Conservation (phyloP, 345 rosid species). For the Pistacia vera region DNA sequence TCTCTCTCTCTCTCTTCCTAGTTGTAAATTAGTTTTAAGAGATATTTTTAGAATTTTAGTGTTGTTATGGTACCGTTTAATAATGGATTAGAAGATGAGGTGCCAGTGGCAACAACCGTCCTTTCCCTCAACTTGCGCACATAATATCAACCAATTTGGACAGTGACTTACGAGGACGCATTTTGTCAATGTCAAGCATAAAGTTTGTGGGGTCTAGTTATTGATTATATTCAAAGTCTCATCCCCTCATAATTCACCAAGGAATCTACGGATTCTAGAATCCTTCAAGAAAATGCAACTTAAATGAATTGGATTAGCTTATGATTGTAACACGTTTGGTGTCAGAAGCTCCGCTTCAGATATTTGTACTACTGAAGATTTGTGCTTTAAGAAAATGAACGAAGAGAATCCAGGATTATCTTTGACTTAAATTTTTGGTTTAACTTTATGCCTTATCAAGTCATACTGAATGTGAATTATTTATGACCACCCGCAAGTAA, state of each 20-base stretch:
- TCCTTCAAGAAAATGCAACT: not conserved
- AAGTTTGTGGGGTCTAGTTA: slow-evolving; percentile 1
- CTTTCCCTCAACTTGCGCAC: not conserved
- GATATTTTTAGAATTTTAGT: no score
- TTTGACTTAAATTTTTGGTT: no score
- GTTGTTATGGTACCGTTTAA: not conserved
- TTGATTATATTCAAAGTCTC: not conserved
- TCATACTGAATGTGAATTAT: no score
- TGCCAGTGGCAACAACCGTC: not conserved
- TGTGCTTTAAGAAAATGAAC: not conserved
- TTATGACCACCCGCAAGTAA: no score
- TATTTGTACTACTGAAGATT: not conserved
- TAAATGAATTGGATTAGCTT: not conserved
- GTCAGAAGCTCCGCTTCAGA: not conserved
- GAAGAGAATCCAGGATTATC: no score
- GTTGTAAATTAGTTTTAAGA: no score
- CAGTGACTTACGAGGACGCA: not conserved
- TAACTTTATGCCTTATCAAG: no score
- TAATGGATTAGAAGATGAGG: not conserved
- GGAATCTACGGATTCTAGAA: not conserved
- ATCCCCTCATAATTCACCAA: not conserved
- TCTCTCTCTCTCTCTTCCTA: no score
- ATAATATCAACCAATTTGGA: not conserved
- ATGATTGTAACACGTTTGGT: slow-evolving; percentile 2
- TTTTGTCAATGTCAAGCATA: not conserved